Percentiles rank a stretch among this genome's conserved stretches.
Conservation (phyloP, 305 asterid species). For the Solanum hybrid region DNA sequence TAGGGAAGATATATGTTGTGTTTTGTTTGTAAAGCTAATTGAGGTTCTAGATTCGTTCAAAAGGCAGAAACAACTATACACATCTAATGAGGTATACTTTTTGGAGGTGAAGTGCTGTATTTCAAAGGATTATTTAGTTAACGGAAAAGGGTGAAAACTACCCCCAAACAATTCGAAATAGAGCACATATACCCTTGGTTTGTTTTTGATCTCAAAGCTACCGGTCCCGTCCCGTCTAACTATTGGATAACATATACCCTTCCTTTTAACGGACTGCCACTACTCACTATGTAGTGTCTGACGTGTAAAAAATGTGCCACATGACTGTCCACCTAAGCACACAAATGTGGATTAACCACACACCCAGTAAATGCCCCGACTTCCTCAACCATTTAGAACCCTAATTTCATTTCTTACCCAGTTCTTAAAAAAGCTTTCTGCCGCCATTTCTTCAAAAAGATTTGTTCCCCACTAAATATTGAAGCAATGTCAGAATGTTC, state of each 20-base stretch:
- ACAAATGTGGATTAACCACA: not conserved
- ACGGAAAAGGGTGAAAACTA: not conserved
- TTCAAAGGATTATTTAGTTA: not conserved
- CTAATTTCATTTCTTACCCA: not conserved
- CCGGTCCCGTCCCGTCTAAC: not conserved
- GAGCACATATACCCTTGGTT: not conserved
- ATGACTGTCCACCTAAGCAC: not conserved
- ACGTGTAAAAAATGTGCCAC: not conserved
- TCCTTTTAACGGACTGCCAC: not conserved
- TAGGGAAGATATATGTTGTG: not conserved
- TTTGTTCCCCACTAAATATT: not conserved
- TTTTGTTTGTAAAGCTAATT: not conserved
- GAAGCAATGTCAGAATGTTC: not conserved
- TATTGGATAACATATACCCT: not conserved
- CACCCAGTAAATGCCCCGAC: not conserved
- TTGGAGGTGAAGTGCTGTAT: not conserved
- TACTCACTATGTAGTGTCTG: not conserved
- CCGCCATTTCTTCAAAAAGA: not conserved
- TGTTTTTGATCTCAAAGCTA: not conserved
- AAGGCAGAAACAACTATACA: not conserved
- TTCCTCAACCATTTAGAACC: not conserved
- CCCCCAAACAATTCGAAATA: not conserved
- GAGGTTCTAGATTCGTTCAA: not conserved
- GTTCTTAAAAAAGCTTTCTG: not conserved
- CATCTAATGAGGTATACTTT: not conserved